phyloP scores from a whole-genome alignment of 805 yeast genomes.

The Starmerella vaccinii region DNA sequence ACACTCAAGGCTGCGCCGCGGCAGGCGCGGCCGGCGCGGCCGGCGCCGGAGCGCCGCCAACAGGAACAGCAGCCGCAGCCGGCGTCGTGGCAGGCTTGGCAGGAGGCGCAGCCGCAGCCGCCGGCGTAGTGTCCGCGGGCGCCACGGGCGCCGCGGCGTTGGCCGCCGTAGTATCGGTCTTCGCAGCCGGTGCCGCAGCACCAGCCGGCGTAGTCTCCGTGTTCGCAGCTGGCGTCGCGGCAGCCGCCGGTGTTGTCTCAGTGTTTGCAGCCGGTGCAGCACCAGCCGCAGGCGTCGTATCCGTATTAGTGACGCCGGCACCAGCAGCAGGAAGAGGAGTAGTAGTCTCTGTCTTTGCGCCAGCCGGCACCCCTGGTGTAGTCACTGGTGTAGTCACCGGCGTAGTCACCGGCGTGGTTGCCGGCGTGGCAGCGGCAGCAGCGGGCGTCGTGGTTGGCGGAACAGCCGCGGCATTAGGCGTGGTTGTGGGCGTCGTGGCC shows the following conservation, averaged over 20 bases:
- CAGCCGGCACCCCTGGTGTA: constrained; percentile 6
- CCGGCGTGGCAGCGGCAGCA: not conserved
- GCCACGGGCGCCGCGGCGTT: no score
- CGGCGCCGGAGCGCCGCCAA: not conserved
- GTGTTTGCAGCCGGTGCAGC: not conserved
- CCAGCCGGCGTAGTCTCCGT: constrained; percentile 5
- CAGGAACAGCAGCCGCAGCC: constrained; percentile 2
- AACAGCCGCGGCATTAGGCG: not conserved
- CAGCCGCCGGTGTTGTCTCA: constrained; percentile 1
- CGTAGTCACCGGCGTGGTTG: constrained; percentile 10
- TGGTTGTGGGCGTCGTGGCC: not conserved
- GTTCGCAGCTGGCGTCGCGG: constrained; percentile 1
- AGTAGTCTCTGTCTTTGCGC: not conserved
- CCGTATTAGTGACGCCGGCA: not conserved
- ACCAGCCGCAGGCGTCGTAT: not conserved
- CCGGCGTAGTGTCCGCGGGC: not conserved
- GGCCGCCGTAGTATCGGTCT: constrained; percentile 5
- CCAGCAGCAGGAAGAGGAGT: not conserved
- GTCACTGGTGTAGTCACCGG: constrained; percentile 11
- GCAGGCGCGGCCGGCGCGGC: not conserved
- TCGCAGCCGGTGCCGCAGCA: constrained; percentile 4
- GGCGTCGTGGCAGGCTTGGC: not conserved
- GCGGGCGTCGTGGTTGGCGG: not conserved
- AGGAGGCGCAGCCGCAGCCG: not conserved
- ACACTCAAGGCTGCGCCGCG: not conserved